Conservation (phyloP, 2,329 filamentous ascomycete species). For the Phaeosphaeriaceae sp. region DNA sequence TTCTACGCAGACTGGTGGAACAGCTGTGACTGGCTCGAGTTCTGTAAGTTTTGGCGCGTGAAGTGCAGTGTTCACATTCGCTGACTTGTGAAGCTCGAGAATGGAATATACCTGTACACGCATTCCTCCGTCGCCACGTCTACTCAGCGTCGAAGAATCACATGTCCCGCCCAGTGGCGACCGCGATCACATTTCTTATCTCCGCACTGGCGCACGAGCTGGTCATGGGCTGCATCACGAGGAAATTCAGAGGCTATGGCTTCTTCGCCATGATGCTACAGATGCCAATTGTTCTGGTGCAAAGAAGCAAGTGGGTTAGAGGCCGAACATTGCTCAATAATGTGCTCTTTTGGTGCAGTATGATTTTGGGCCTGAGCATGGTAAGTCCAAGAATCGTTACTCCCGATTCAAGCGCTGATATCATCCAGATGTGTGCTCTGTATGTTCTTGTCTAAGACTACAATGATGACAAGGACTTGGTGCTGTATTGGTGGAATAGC, state of each 20-base stretch:
- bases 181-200: slow-evolving; percentile 89
- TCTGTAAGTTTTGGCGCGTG: slow-evolving; percentile 71
- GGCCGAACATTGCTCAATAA: slow-evolving; percentile 77
- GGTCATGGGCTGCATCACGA: slow-evolving; percentile 97
- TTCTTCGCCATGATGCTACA: slow-evolving; percentile 97
- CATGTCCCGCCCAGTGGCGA: slow-evolving; percentile 79
- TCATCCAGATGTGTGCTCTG: slow-evolving; percentile 46
- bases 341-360: slow-evolving; percentile 85
- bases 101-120: slow-evolving; percentile 97
- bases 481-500: not conserved
- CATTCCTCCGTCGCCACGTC: slow-evolving; percentile 92
- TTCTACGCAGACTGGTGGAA: slow-evolving; percentile 86
- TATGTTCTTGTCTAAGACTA: slow-evolving; percentile 46
- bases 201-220: slow-evolving; percentile 90
- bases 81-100: not conserved
- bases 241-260: slow-evolving; percentile 93
- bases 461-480: not conserved
- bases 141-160: slow-evolving; percentile 82
- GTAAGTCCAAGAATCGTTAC: slow-evolving; percentile 56
- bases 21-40: slow-evolving; percentile 89
- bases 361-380: slow-evolving; percentile 85
- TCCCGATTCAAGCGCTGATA: slow-evolving; percentile 15
- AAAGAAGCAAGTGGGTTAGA: slow-evolving; percentile 78
- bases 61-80: not conserved
- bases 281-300: slow-evolving; percentile 90